Evolutionary conservation across 1,284 basidiomycete genomes (phyloP).

Genomic region (Ceratobasidium sp.): DNA sequence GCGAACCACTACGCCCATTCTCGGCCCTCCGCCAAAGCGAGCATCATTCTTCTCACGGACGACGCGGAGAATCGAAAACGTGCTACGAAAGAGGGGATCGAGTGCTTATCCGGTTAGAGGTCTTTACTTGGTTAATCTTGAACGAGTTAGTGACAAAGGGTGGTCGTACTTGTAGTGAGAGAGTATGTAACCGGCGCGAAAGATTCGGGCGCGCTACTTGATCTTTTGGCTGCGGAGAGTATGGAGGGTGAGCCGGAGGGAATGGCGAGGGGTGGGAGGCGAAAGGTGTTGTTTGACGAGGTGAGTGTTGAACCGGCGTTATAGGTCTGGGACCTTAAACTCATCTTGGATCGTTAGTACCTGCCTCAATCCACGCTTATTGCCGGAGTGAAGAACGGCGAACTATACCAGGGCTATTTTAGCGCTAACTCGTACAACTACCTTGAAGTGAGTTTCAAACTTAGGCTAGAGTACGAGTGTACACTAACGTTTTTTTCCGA

Average conservation of each 20-base stretch:
- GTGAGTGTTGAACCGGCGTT: constrained; percentile 62
- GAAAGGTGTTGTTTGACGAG: constrained; percentile 81
- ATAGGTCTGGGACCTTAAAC: no score
- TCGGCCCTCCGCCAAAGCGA: constrained; percentile 64
- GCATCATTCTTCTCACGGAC: constrained; percentile 83
- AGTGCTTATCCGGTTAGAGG: constrained; percentile 74
- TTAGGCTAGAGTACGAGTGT: background rate
- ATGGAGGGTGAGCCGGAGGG: constrained; percentile 65
- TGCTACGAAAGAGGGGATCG: constrained; percentile 78
- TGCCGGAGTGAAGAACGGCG: constrained; percentile 88
- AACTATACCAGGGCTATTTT: constrained; percentile 93
- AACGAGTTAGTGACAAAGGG: no score
- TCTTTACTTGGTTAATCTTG: background rate
- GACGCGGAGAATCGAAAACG: constrained; percentile 88
- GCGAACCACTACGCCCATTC: constrained; percentile 70
- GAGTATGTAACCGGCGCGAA: constrained; percentile 84
- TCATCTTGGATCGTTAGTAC: constrained; percentile 76
- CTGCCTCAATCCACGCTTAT: constrained; percentile 79
- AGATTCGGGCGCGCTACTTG: constrained; percentile 76
- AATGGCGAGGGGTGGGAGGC: constrained; percentile 69
- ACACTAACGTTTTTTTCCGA: constrained; percentile 5
- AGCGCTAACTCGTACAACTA: constrained; percentile 98
- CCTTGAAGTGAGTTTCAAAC: constrained; percentile 75
- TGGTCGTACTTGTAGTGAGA: no score
- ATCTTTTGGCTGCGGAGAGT: constrained; percentile 80